Base-by-base conservation (phyloP, 495 filamentous ascomycete species). In the Penicillium cataractarum region DNA sequence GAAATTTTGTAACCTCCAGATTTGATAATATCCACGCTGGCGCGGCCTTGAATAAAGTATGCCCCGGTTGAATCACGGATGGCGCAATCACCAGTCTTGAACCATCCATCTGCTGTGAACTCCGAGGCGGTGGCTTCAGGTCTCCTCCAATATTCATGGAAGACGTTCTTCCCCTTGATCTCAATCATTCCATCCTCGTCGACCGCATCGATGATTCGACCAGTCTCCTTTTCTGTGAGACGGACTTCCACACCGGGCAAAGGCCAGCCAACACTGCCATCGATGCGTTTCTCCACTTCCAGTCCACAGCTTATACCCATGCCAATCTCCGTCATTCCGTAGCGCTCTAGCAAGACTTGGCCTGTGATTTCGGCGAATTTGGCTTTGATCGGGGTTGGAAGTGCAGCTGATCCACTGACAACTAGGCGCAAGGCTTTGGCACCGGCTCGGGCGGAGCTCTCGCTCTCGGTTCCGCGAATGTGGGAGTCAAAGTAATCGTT, bases 31-130 rank as follows among this genome's bases (percentile, higher is more conserved):
- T 82, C 78, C 17, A 80, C 76, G 12, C 77, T 80, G 12, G 76
- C 77, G 4, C 79, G 77, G 17, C 78, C 79, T 63, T 80, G 76
- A 56, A 82, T 80, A 15, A 71, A 80, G 56, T 80, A 78, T 7
- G 77, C 77, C 6, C 79, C 79, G 6, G 58, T 65, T n/a, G 57
- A 63, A 57, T 80, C 73, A 8, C 77, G 73, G 12, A 66, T 64
- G 9, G 78, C 79, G 1, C 80, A 74, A 60, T 82, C 79, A n/a
- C 79, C 79, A 6, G 79, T 82, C 67, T 78, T 78, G 66, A 82
- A 80, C 78, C 78, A 82, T 27, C 78, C 80, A 44, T 82, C 81
- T 15, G 62, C 46, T 0, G 76, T 80, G 40, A 81, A 80, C 49
- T 78, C 78, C 24, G 77, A 75, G 9, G 66, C 65, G 4, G 79